These are phyloP conservation scores for Colletotrichum ledebouriae DNA, from an alignment of 2,329 filamentous ascomycete genomes.

Conservation along the genomic window DNA sequence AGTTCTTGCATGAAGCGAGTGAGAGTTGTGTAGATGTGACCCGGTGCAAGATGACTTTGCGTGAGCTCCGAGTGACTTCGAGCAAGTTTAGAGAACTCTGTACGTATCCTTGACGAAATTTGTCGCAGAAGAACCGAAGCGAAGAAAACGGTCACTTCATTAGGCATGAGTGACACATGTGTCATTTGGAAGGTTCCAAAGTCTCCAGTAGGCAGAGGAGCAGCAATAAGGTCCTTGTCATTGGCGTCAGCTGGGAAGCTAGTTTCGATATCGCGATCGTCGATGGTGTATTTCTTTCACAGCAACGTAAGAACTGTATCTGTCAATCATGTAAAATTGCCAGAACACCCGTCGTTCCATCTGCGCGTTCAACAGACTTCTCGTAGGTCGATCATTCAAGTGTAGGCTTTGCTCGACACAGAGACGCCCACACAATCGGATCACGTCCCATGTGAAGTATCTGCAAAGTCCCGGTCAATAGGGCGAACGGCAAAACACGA, in stretches of 20 bases:
- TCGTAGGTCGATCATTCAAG: conserved; percentile 25
- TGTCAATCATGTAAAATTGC: conserved; percentile 60
- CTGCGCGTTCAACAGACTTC: conserved; percentile 51
- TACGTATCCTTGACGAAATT: conserved; percentile 57
- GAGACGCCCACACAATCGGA: conserved; percentile 55
- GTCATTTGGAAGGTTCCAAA: conserved; percentile 21
- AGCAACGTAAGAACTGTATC: no score
- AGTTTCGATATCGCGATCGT: conserved; percentile 55
- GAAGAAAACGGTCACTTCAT: conserved; percentile 56
- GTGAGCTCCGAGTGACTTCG: conserved; percentile 21
- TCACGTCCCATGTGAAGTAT: conserved; percentile 56
- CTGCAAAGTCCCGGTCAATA: conserved; percentile 28
- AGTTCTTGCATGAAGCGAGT: conserved; percentile 52
- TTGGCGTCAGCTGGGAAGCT: conserved; percentile 52
- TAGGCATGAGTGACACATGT: conserved; percentile 39
- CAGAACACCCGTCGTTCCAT: conserved; percentile 57
- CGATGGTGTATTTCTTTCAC: conserved; percentile 57
- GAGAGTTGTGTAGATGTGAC: conserved; percentile 47
- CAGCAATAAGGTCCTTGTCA: conserved; percentile 49
- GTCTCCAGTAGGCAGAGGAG: conserved; percentile 38
- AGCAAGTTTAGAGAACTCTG: conserved; percentile 46
- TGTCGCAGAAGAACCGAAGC: conserved; percentile 54
- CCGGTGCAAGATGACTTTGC: conserved; percentile 36
- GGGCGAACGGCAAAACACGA: no score
- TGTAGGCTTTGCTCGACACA: conserved; percentile 56